Conservation (phyloP, 768 basidiomycete species). For the Lactarius sanguifluus region DNA sequence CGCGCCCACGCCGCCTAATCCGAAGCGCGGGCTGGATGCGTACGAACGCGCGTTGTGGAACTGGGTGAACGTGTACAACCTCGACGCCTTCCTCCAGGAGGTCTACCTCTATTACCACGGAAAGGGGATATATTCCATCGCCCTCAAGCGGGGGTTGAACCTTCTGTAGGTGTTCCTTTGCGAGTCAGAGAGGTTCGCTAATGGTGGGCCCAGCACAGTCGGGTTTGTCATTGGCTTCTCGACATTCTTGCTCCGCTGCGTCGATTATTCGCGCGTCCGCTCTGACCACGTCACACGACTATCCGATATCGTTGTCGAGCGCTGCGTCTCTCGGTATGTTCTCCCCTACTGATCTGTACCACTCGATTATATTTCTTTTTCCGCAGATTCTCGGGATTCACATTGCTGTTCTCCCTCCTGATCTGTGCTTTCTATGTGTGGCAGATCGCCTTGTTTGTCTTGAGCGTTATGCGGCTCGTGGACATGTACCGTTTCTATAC, state of each 20-base stretch:
- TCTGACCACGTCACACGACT: constrained; percentile 66
- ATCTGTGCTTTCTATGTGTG: constrained; percentile 88
- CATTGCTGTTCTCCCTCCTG: constrained; percentile 77
- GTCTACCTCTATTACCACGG: constrained; percentile 96
- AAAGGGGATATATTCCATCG: constrained; percentile 95
- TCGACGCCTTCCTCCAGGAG: constrained; percentile 93
- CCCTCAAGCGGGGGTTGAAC: constrained; percentile 86
- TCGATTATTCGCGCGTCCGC: constrained; percentile 84
- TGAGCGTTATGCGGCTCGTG: constrained; percentile 74
- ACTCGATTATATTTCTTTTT: constrained; percentile 11
- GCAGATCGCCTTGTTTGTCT: constrained; percentile 78
- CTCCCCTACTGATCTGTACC: neutral
- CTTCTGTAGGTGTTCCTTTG: constrained; percentile 68
- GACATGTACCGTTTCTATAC: constrained; percentile 98
- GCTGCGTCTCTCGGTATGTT: constrained; percentile 80
- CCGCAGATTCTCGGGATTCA: constrained; percentile 77
- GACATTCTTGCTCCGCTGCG: constrained; percentile 91
- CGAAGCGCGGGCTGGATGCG: constrained; percentile 71
- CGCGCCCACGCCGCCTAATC: constrained; percentile 38
- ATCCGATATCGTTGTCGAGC: constrained; percentile 77
- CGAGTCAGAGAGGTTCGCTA: constrained; percentile 31
- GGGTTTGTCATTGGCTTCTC: constrained; percentile 99
- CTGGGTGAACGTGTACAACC: constrained; percentile 98
- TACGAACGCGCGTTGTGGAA: constrained; percentile 95
- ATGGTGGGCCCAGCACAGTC: constrained; percentile 67